Conservation (phyloP, 2,329 filamentous ascomycete species). For the Parastagonospora nodorum region DNA sequence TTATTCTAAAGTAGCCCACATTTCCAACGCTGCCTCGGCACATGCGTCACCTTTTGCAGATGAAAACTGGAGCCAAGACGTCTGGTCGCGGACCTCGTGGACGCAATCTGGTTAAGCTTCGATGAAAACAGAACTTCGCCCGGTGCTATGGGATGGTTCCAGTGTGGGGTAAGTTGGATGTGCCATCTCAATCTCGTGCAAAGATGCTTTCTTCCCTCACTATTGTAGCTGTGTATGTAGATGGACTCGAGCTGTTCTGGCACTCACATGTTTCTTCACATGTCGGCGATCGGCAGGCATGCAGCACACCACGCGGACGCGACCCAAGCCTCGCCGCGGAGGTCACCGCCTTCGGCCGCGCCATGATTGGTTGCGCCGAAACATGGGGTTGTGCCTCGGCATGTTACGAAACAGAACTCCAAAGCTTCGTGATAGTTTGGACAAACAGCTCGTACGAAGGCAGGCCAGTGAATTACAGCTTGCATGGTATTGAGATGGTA, state of each 20-base stretch:
- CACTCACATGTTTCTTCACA: conserved; percentile 3
- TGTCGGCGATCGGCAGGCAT: neutral
- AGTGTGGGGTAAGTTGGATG: neutral
- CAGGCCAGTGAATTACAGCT: too few relatives aligned
- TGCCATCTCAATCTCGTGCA: too few relatives aligned
- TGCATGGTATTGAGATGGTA: too few relatives aligned
- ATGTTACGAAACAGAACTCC: too few relatives aligned
- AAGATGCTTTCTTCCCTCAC: too few relatives aligned
- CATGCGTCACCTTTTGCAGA: conserved; percentile 1
- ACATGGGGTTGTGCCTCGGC: neutral
- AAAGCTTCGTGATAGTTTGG: too few relatives aligned
- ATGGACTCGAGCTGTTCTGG: neutral
- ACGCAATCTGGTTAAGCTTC: neutral
- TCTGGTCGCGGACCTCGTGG: conserved; percentile 3
- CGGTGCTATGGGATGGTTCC: too few relatives aligned
- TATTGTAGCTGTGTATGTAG: too few relatives aligned
- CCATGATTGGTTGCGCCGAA: neutral
- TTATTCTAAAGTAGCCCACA: conserved; percentile 12
- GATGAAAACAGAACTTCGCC: too few relatives aligned
- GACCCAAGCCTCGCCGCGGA: neutral
- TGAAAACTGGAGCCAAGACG: conserved; percentile 16
- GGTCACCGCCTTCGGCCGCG: neutral
- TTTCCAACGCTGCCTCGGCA: conserved; percentile 10
- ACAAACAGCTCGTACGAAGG: too few relatives aligned
- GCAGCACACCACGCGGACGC: neutral